Evolutionary conservation across 2,329 filamentous ascomycete genomes (phyloP), one percentile per base, ranked within the genome.

Genomic region (Teratosphaeria gauchensis): DNA sequence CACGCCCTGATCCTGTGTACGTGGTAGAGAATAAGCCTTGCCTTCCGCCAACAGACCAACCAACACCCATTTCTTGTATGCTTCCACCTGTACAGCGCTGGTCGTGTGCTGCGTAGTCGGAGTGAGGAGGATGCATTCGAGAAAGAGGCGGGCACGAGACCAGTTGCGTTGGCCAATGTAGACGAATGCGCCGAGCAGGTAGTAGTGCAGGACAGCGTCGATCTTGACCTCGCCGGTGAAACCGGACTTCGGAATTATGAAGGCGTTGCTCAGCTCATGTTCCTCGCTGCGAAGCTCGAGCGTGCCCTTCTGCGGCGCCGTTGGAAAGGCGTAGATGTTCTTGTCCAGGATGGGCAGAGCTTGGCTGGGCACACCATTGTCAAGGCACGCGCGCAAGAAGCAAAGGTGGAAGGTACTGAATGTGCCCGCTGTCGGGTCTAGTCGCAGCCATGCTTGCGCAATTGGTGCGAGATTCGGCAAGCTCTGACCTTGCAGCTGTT

Each of bases 61-160:
- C 16, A 99, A 76, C 8, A 95, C 71, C 88, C 90, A 96, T 73
- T 92, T 95, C 75, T 92, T 95, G 78, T 95, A 92, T 5, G 90
- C 89, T 64, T 96, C 90, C 3, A 88, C 79, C 87, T 94, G 94
- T 55, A 95, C 80, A 19, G 67, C 60, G 70, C 85, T 86, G 72
- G 87, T 92, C 12, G 84, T 78, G 38, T 83, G 80, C 33, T 79
- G 77, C 21, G 85, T 85, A 0, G 80, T 78, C 0, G 91, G 89
- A 59, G 86, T 85, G 2, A 85, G 82, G 38, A 95, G 69, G 48
- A 79, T 71, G 56, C 74, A 72, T 64, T 80, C 78, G 35, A 80
- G 68, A 59, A 78, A 76, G 12, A 77, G 67, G 38, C 72, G 70
- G n/a, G 78, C 77, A 56, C 77, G 72, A 53, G 68, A 69, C 62